Evolutionary conservation across 805 yeast species (phyloP).

Genomic region (Yamadazyma akitaensis): DNA sequence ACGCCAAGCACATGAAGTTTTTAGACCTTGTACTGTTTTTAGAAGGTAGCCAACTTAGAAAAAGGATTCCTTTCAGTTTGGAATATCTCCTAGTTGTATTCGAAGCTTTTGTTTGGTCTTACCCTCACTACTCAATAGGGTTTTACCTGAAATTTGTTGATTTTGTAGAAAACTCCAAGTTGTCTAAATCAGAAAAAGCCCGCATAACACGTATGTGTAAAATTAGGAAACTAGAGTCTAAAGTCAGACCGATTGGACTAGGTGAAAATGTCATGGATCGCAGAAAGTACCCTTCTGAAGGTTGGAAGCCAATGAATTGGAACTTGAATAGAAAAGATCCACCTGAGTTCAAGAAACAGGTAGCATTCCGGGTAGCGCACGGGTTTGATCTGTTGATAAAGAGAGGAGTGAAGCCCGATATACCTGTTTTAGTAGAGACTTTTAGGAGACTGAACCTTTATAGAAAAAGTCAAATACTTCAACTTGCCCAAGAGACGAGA

Average conservation of each 20-base stretch:
- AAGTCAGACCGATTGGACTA: slow-evolving; percentile 7
- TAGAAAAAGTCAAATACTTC: slow-evolving; percentile 10
- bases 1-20: slow-evolving; percentile 25
- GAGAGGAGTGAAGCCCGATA: slow-evolving; percentile 36
- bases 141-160: slow-evolving; percentile 16
- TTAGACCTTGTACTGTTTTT: slow-evolving; percentile 24
- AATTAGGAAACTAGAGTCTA: slow-evolving; percentile 2
- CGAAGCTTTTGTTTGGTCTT: slow-evolving; percentile 30
- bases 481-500: slow-evolving; percentile 11
- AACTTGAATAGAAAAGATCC: neutral
- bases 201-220: neutral
- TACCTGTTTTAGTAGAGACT: slow-evolving; percentile 28
- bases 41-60: neutral
- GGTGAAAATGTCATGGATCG: slow-evolving; percentile 8
- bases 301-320: slow-evolving; percentile 6
- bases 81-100: slow-evolving; percentile 13
- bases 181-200: slow-evolving; percentile 1
- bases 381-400: slow-evolving; percentile 33
- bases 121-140: slow-evolving; percentile 28
- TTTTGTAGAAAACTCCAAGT: neutral
- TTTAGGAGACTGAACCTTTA: slow-evolving; percentile 23
- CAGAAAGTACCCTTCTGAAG: slow-evolving; percentile 9
- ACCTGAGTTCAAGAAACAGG: slow-evolving; percentile 17
- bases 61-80: neutral
- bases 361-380: slow-evolving; percentile 26